Evolutionary conservation across 768 basidiomycete genomes (phyloP), one percentile per base, ranked within the genome.

Genomic region (Boletus rubroflammeus): DNA sequence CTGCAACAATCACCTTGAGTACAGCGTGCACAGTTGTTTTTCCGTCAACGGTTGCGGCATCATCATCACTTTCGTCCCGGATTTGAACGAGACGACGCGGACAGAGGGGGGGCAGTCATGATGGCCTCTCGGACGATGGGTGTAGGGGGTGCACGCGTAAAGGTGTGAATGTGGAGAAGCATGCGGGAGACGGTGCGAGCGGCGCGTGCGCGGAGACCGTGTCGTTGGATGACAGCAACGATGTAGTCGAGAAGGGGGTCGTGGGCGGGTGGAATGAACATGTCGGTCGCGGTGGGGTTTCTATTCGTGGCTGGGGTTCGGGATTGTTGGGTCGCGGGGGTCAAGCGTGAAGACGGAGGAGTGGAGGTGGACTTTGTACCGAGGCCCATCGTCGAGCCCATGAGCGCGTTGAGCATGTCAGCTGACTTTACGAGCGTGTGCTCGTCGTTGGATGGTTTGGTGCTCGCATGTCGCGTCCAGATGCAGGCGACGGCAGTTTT

Each of bases 121-220:
- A 97, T 73, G 0, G 93, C 94, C 63, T 84, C 70, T 36, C 85
- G 83, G 5, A 97, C 73, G 58, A 96, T 81, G 17, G 90, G 90
- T 32, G 93, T 74, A 0, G 93, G 88, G n/a, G 85, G 83, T 7
- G 83, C 80, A 50, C 85, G 79, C 15, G 92, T 95, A 54, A 87
- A 74, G 10, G 84, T 77, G 67, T 88, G 86, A 38, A 95, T 81
- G 63, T 85, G 76, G 17, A 83, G 69, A n/a, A 93, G 81, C 60
- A 81, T 85, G n/a, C 75, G 69, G 3, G 84, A 78, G 41, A 84
- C 78, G 39, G 74, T 73, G 31, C 77, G 78, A 1, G 81, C 71
- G 0, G 88, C 86, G 21, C 76, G 75, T 9, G 87, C 77, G 53
- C 85, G 81, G 52, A 83, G 77, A 31, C 92, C 92, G 65, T 86